phyloP scores from a whole-genome alignment of 495 filamentous ascomycete species.

The Tuber borchii region DNA sequence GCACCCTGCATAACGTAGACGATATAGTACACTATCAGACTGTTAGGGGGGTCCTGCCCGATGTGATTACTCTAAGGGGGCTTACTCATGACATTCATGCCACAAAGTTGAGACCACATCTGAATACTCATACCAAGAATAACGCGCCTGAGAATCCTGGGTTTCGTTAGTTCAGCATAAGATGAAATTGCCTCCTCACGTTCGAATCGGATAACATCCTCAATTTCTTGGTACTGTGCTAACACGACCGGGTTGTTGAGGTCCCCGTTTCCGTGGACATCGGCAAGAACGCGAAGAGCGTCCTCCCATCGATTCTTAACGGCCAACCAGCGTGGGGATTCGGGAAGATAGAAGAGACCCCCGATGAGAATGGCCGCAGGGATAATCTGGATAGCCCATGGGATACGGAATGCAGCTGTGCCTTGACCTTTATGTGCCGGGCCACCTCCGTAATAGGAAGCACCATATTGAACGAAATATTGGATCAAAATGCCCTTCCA shows the following conservation, averaged over 20 bases:
- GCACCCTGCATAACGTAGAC: conserved; percentile 67
- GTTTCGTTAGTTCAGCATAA: conserved; percentile 55
- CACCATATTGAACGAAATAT: conserved; percentile 68
- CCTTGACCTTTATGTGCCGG: conserved; percentile 53
- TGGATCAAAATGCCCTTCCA: conserved; percentile 47
- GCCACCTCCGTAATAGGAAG: conserved; percentile 57
- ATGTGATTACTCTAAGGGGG: not conserved
- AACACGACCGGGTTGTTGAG: conserved; percentile 57
- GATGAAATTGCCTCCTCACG: conserved; percentile 53
- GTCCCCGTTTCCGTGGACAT: conserved; percentile 59
- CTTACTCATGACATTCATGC: conserved; percentile 67
- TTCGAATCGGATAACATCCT: conserved; percentile 58
- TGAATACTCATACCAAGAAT: conserved; percentile 65
- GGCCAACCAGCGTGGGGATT: conserved; percentile 69
- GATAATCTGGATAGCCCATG: conserved; percentile 66
- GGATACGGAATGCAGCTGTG: conserved; percentile 61
- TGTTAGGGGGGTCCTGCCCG: not conserved
- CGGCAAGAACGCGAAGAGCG: conserved; percentile 55
- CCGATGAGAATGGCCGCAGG: conserved; percentile 59
- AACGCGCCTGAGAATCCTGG: conserved; percentile 62
- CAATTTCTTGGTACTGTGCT: conserved; percentile 61
- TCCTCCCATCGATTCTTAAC: conserved; percentile 72
- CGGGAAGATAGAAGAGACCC: conserved; percentile 65
- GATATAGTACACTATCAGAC: conserved; percentile 56
- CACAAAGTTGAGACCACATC: conserved; percentile 67